Base-by-base conservation (phyloP, 371 early-diverging fungal species). In the Circinella minor region DNA sequence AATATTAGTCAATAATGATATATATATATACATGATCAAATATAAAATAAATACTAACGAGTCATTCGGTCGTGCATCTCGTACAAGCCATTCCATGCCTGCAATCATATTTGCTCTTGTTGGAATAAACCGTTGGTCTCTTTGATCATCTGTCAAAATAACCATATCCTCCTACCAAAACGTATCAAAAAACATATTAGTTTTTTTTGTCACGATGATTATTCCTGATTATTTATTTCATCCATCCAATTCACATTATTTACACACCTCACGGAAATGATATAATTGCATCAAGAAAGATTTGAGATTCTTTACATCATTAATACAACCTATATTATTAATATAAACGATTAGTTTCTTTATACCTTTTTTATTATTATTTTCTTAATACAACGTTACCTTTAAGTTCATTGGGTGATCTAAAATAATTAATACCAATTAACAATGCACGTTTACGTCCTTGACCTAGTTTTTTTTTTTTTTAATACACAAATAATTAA, bases 261-360 rank as follows among this genome's bases (percentile, higher is more conserved):
- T 14, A 14, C 4, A 4, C 70, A 76, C 82, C 72, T 90, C 90
- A 36, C 77, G 73, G 79, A 93, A 96, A 1, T 83, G 82, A 74
- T 88, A 94, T 36, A 84, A 74, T 36, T 80, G 69, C 1, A 74
- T 86, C 62, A 97, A 76, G 69, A 95, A 95, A 36, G 76, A 66
- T 71, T 92, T 91, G 51, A 98, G 88, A 78, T 94, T 94, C 59
- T 86, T 77, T 20, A 96, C 97, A 77, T 98, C 98, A 74, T 96
- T 96, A 74, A 95, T 91, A 80, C 98, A 98, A 17, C 96, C 94
- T 82, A 54, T 61, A 27, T 27, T 27, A 27, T 27, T 27, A 27
- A 27, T 49, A 51, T 9, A 48, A 3, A 36, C 34, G 11, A 3
- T 6, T 55, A 62, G 36, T n/a, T 11, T 2, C 13, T 15, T n/a